Evolutionary conservation across 2,329 filamentous ascomycete species (phyloP).

Genomic region (Paramyrothecium sp.): DNA sequence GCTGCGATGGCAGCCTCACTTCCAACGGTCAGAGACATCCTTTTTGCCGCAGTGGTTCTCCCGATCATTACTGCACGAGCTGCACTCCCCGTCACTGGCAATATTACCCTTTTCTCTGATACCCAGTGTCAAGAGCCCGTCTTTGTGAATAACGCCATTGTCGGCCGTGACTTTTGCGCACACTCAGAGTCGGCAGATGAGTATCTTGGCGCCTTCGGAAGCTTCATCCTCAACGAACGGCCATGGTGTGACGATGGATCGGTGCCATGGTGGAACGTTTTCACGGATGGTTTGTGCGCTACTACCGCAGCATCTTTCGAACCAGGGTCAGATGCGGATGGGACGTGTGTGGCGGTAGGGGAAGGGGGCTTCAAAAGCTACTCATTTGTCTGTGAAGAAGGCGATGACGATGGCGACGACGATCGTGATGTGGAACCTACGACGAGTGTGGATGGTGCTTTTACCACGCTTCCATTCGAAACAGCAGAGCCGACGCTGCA

Average conservation of each 20-base stretch:
- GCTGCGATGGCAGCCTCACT: background rate
- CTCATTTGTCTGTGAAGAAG: background rate
- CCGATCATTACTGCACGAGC: background rate
- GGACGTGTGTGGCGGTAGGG: background rate
- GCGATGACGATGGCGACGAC: background rate
- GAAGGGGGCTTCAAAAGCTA: background rate
- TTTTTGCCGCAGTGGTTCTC: background rate
- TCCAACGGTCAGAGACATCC: background rate
- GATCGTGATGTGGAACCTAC: background rate
- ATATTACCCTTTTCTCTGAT: background rate
- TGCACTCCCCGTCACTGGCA: background rate
- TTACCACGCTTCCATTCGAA: background rate
- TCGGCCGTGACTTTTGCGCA: background rate
- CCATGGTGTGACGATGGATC: background rate
- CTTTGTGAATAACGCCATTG: background rate
- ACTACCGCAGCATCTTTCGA: background rate
- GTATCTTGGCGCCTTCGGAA: background rate
- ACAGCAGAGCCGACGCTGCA: background rate
- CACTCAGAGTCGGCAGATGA: background rate
- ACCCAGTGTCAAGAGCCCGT: background rate
- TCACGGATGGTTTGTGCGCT: background rate
- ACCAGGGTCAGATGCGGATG: background rate
- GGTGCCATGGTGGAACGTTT: background rate
- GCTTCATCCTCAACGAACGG: background rate
- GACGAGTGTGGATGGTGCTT: background rate